Percentiles rank a stretch among this genome's conserved stretches.
Conservation (phyloP, 2,329 filamentous ascomycete genomes). For the Alternaria hordeiaustralica region DNA sequence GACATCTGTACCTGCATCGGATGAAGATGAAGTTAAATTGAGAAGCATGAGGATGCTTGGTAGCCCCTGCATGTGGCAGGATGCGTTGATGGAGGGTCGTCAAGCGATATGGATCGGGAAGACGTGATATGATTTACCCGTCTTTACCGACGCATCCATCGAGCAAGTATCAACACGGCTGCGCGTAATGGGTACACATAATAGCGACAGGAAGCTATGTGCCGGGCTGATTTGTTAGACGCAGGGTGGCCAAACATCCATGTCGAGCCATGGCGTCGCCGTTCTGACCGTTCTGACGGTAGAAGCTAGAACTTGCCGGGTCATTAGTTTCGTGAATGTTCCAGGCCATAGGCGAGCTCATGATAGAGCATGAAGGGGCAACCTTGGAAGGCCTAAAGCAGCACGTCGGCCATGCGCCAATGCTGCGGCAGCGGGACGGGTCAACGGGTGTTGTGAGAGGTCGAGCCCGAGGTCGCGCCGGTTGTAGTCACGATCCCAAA, state of each 20-base stretch:
- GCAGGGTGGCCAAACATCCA: not conserved
- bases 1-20: constrained; percentile 23
- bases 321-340: not conserved
- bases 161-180: not conserved
- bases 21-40: constrained; percentile 12
- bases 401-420: constrained; percentile 8
- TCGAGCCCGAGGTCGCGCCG: not conserved
- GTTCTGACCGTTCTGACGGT: not conserved
- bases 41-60: constrained; percentile 3
- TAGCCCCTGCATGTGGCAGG: constrained; percentile 18
- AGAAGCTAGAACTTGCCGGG: not conserved
- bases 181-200: constrained; percentile 2
- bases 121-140: constrained; percentile 12
- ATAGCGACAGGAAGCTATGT: constrained; percentile 9
- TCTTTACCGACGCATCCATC: constrained; percentile 10
- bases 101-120: constrained; percentile 6
- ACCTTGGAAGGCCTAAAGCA: constrained; percentile 7
- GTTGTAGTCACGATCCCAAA: not conserved
- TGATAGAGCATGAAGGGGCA: constrained; percentile 15
- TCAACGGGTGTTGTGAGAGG: constrained; percentile 9
- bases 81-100: not conserved
- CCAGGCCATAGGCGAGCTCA: constrained; percentile 12
- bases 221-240: constrained; percentile 3
- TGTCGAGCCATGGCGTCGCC: constrained; percentile 5
- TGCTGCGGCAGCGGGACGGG: constrained; percentile 6